Evolutionary conservation across 306 rosid species (phyloP), one percentile per base, ranked within the genome.

Genomic region (Fragaria nilgerrensis): DNA sequence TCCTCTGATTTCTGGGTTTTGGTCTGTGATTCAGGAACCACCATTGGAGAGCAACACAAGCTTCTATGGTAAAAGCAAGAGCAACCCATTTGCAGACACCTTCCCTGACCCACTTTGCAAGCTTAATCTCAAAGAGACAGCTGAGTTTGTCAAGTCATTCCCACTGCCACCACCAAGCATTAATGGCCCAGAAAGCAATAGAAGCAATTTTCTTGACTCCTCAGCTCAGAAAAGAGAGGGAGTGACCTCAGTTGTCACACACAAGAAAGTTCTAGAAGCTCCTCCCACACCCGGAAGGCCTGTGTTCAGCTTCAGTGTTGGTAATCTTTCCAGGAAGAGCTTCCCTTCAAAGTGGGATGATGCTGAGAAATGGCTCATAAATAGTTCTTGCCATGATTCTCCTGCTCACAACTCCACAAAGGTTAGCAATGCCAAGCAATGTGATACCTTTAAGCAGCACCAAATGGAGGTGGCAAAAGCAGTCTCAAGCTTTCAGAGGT

Each of bases 271-370:
- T 43, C 16, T 79, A 14, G 94, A 87, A 73, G 81, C 99, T 80
- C 99, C 99, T 22, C 64, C 96, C 1, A 96, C 98, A 2, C 98
- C 99, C 20, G 99, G 98, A 4, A 90, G 99, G 55, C 96, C 99
- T 0, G 86, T 93, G 70, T 96, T 96, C 87, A 77, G 89, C 74
- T 96, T 96, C 84, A 88, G 87, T 41, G 82, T 83, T 44, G 77
- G 85, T 48, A 91, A 80, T 76, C 87, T 86, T 84, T 76, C 91
- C 2, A 89, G 98, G 56, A 96, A 93, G 69, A 86, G 66, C 69
- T 85, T 96, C 53, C 99, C 98, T 79, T 96, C 98, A 13, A 96
- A 96, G 67, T 96, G 99, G 99, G 99, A 92, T 75, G 97, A 96
- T 82, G 99, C 99, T 19, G 98, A 96, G 82, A 96, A 96, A 72